These are phyloP conservation scores for Picea glauca DNA, from an alignment of 75 land plant genomes.

Conservation along the genomic window DNA sequence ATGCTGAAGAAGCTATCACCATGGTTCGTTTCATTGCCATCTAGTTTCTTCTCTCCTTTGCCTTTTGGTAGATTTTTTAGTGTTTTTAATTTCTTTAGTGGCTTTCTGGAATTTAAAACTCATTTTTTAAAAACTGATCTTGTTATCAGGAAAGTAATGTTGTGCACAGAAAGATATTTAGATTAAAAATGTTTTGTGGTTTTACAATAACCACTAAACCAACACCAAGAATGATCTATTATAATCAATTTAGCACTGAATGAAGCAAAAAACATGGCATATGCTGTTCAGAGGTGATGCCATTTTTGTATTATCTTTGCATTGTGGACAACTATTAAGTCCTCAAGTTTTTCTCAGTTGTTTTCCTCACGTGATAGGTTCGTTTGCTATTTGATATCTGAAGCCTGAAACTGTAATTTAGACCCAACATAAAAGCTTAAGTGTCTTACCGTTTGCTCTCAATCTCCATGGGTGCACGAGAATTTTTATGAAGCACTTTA, in stretches of 20 bases:
- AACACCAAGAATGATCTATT: background rate
- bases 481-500: no score
- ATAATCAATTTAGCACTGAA: background rate
- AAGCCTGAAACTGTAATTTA: no score
- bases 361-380: no score
- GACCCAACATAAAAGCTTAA: no score
- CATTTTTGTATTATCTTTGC: background rate
- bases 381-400: no score
- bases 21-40: constrained; percentile 41
- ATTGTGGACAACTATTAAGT: background rate
- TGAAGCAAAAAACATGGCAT: background rate
- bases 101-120: background rate
- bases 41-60: background rate
- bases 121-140: background rate
- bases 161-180: background rate
- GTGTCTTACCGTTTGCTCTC: no score
- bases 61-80: background rate
- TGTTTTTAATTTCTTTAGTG: background rate
- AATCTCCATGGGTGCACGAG: no score
- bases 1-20: constrained; percentile 75
- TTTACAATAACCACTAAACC: background rate
- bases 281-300: background rate
- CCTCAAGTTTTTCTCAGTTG: no score
- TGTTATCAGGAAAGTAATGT: background rate
- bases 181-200: background rate